Conservation (phyloP, 768 basidiomycete genomes). For the Leucosporidium creatinivorum region DNA sequence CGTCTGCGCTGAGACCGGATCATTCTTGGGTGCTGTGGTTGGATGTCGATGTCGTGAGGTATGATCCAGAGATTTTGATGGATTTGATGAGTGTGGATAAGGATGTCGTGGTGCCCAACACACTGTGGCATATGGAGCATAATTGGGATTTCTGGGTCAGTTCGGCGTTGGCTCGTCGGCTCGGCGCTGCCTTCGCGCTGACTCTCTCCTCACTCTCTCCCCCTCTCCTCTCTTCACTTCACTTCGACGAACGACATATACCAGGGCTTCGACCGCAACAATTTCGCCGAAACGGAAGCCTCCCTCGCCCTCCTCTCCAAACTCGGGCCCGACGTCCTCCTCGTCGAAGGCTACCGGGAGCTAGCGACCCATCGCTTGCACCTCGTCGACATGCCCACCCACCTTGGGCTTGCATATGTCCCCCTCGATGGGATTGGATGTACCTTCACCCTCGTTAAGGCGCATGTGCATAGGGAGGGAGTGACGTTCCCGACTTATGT, state of each 20-base stretch:
- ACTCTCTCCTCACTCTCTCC: background rate
- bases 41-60: slow-evolving; percentile 24
- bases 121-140: slow-evolving; percentile 12
- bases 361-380: slow-evolving; percentile 9
- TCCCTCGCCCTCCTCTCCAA: slow-evolving; percentile 8
- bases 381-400: slow-evolving; percentile 27
- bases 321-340: slow-evolving; percentile 14
- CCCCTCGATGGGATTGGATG: slow-evolving; percentile 24
- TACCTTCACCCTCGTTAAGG: slow-evolving; percentile 25
- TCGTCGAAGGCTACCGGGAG: slow-evolving; percentile 24
- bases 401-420: slow-evolving; percentile 18
- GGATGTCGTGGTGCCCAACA: slow-evolving; percentile 17
- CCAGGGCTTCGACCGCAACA: slow-evolving; percentile 23
- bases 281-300: slow-evolving; percentile 18
- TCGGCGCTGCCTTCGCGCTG: background rate
- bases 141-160: slow-evolving; percentile 23
- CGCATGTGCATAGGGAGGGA: slow-evolving; percentile 22
- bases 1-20: slow-evolving; percentile 2
- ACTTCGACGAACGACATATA: too few species aligned
- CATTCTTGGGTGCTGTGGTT: slow-evolving; percentile 22
- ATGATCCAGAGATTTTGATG: slow-evolving; percentile 15
- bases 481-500: slow-evolving; percentile 21
- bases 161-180: background rate
- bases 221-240: background rate
- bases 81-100: slow-evolving; percentile 23